Base-by-base conservation (phyloP, 2,329 filamentous ascomycete species). In the Cladophialophora bantiana region DNA sequence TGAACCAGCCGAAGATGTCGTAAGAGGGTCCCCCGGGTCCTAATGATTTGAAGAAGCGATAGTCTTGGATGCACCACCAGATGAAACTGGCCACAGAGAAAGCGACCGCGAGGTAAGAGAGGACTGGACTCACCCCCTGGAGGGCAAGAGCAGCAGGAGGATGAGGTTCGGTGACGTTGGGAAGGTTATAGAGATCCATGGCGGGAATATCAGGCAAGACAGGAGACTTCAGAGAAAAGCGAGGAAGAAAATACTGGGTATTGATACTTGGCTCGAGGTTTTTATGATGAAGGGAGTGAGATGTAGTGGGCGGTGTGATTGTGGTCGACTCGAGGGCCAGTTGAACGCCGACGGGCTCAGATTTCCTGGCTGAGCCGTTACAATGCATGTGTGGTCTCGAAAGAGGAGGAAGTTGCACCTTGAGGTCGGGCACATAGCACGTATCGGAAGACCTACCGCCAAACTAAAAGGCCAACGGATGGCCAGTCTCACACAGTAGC, bases 1-100 rank as follows among this genome's bases (percentile, higher is more conserved):
- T 45, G 12, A 78, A 53, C 76, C 77, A 80, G 54, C 78, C 78
- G 32, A 77, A 36, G 12, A 74, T 40, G 66, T 80, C 80, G 63
- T 77, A 73, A 2, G 78, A 78, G 1, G 74, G 62, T 0, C 78
- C 78, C 6, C 78, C 78, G 0, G 72, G 75, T 1, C 78, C 78
- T 50, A 80, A 76, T n/a, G 74, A 74, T 12, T 74, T 67, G 69
- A 76, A 81, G 35, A 70, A 70, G n/a, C 67, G 70, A 67, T 80
- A 81, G 67, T 80, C 76, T 59, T 73, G 74, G 35, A 69, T 38
- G 50, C 68, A 70, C 68, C 68, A 70, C 31, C 55, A 59, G 56
- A 64, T 20, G 50, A 64, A 20, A 48, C 56, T 52, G 34, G 59
- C 32, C 26, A 68, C 48, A 12, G 53, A 52, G 20, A 65, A 15